These are phyloP conservation scores for Starmerella ratchasimensis DNA, from an alignment of 805 yeast species.

Conservation along the genomic window DNA sequence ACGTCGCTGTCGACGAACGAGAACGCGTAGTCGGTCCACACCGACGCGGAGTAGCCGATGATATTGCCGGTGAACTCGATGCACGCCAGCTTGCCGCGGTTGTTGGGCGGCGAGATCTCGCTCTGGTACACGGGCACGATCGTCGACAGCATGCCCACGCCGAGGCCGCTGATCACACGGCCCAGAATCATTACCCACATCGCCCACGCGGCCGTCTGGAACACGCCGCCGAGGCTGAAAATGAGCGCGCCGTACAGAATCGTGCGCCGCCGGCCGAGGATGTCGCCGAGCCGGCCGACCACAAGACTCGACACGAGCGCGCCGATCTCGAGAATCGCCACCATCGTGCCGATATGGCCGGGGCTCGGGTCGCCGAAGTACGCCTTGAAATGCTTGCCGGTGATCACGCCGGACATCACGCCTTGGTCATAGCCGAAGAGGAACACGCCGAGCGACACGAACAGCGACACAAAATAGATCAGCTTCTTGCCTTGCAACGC, in stretches of 20 bases:
- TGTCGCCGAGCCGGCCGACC: constrained; percentile 67
- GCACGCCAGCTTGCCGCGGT: constrained; percentile 73
- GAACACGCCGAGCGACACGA: constrained; percentile 39
- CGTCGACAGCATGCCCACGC: constrained; percentile 72
- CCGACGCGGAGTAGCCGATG: constrained; percentile 64
- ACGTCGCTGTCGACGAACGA: constrained; percentile 46
- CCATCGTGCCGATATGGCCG: constrained; percentile 69
- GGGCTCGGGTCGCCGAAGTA: constrained; percentile 65
- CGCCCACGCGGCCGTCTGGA: constrained; percentile 50
- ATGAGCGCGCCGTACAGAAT: constrained; percentile 67
- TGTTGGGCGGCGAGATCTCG: constrained; percentile 77
- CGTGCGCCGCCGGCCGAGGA: constrained; percentile 63
- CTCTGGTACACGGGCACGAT: constrained; percentile 81
- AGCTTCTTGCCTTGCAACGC: constrained; percentile 27
- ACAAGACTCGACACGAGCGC: constrained; percentile 68
- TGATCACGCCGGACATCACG: constrained; percentile 75
- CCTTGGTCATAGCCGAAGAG: constrained; percentile 80
- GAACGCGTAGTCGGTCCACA: constrained; percentile 76
- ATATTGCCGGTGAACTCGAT: constrained; percentile 82
- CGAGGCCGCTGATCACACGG: constrained; percentile 67
- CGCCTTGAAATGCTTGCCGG: constrained; percentile 53
- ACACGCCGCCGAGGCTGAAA: constrained; percentile 63
- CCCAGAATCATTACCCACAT: constrained; percentile 54
- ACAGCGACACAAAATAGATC: constrained; percentile 31
- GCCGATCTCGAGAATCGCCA: constrained; percentile 78